Base-by-base conservation (phyloP, 2,329 filamentous ascomycete species). In the Fusarium sp. region DNA sequence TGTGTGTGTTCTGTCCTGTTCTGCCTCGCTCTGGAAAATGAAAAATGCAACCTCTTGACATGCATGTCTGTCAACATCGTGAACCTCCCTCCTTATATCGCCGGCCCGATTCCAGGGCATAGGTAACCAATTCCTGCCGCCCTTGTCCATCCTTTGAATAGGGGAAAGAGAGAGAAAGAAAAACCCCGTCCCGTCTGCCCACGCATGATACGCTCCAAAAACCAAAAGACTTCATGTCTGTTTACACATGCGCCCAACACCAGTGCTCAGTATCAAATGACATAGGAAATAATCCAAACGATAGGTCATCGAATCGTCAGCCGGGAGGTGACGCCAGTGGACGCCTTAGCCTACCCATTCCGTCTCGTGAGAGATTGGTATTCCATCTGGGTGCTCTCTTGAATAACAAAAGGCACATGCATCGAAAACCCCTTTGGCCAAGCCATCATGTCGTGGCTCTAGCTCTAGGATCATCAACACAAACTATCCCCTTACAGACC, bases 401-500 rank as follows among this genome's bases (percentile, higher is more conserved):
- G 50, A 36, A 42, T 23, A 42, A 62, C 49, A 46, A 11, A 49
- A 36, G 44, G 25, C 33, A 14, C 42, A 42, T 44, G 46, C 20
- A 33, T 53, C 10, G 13, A 34, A 7, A 25, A 33, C 4, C 31
- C 18, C 50, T 8, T 53, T 54, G 36, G 62, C 53, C 46, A 50
- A 58, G 27, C 51, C 27, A 57, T 67, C 42, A 20, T 57, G 40
- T 23, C 16, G 18, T 25, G 57, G 42, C 36, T 61, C 44, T 46
- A 33, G 53, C 31, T 49, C 27, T 33, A 51, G 36, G 33, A 34
- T 18, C 34, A 23, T 53, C 46, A 23, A 58, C 18, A 25, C n/a
- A 33, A 34, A 42, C 34, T 23, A 36, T 44, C 16, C 40, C 25
- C 36, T 65, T 86, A 97, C 75, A 96, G 90, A 62, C 96, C 96